Conservation (phyloP, 192 early-diverging fungal species). For the Coemansia sp. region DNA sequence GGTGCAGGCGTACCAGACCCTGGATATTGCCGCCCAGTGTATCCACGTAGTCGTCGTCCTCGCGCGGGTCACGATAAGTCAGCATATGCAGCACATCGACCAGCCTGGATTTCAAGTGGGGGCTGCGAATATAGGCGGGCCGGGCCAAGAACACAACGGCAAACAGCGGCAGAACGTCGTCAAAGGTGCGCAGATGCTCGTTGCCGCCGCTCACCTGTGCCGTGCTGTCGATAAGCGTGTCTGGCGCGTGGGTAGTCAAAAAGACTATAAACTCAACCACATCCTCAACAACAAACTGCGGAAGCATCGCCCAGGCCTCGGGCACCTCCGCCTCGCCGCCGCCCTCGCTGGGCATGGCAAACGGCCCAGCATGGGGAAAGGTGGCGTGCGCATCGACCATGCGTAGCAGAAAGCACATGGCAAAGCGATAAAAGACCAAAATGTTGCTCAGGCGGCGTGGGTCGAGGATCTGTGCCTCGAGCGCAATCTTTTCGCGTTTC, state of each 20-base stretch:
- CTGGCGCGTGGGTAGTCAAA: constrained; percentile 20
- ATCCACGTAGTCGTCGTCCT: constrained; percentile 57
- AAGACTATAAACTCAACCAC: constrained; percentile 57
- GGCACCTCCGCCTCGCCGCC: neutral
- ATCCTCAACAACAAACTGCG: constrained; percentile 93
- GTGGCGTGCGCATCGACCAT: constrained; percentile 57
- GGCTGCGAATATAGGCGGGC: constrained; percentile 83
- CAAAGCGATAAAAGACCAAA: constrained; percentile 82
- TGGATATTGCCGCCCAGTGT: constrained; percentile 74
- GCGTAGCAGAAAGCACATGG: constrained; percentile 84
- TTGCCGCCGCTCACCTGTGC: constrained; percentile 34
- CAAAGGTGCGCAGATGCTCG: constrained; percentile 33
- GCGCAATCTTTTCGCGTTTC: constrained; percentile 63
- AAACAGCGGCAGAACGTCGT: constrained; percentile 59
- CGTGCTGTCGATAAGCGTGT: constrained; percentile 31
- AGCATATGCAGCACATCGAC: constrained; percentile 72
- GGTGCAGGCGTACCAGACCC: constrained; percentile 56
- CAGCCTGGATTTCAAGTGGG: constrained; percentile 90
- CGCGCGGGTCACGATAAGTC: constrained; percentile 37
- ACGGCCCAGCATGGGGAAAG: constrained; percentile 34
- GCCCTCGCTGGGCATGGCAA: constrained; percentile 32
- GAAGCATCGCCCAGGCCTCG: constrained; percentile 65
- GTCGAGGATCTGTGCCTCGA: constrained; percentile 77
- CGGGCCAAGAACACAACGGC: constrained; percentile 77
- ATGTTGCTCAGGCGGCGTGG: constrained; percentile 61